These are phyloP conservation scores for Cercospora beticola DNA, from an alignment of 2,329 filamentous ascomycete species.

Conservation along the genomic window DNA sequence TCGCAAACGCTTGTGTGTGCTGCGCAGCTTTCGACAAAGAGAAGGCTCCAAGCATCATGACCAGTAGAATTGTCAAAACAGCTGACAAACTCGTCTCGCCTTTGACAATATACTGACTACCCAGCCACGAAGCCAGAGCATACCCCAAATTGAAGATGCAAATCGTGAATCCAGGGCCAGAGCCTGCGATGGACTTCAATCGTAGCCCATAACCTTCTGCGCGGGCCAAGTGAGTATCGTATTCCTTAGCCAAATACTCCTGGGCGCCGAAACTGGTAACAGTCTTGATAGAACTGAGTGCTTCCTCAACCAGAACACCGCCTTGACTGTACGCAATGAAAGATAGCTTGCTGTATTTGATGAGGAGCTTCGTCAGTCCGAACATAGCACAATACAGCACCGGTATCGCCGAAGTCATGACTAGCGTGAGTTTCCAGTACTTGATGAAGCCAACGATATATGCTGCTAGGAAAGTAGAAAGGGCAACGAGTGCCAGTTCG, in stretches of 20 bases:
- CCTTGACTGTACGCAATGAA: conserved; percentile 78
- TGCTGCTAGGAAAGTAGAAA: conserved; percentile 80
- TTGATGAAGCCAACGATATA: conserved; percentile 88
- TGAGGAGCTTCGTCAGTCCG: conserved; percentile 67
- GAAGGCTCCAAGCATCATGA: conserved; percentile 90
- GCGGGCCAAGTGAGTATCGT: conserved; percentile 69
- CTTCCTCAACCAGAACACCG: conserved; percentile 88
- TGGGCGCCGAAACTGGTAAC: conserved; percentile 91
- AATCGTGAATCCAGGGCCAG: conserved; percentile 84
- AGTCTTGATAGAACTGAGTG: conserved; percentile 88
- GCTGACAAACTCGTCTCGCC: conserved; percentile 65
- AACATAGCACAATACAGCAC: conserved; percentile 76
- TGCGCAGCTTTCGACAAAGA: conserved; percentile 84
- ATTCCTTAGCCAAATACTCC: conserved; percentile 80
- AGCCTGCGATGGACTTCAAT: conserved; percentile 68
- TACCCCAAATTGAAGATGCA: conserved; percentile 82
- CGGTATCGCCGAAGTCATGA: conserved; percentile 77
- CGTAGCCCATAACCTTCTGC: conserved; percentile 76
- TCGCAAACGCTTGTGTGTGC: conserved; percentile 81
- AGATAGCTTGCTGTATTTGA: conserved; percentile 77
- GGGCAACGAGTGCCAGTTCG: conserved; percentile 69
- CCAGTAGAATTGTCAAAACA: conserved; percentile 82
- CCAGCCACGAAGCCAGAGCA: conserved; percentile 84
- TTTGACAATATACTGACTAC: conserved; percentile 69
- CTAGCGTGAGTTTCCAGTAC: conserved; percentile 90